phyloP scores from a whole-genome alignment of 768 basidiomycete genomes.

The Mycena rosella region DNA sequence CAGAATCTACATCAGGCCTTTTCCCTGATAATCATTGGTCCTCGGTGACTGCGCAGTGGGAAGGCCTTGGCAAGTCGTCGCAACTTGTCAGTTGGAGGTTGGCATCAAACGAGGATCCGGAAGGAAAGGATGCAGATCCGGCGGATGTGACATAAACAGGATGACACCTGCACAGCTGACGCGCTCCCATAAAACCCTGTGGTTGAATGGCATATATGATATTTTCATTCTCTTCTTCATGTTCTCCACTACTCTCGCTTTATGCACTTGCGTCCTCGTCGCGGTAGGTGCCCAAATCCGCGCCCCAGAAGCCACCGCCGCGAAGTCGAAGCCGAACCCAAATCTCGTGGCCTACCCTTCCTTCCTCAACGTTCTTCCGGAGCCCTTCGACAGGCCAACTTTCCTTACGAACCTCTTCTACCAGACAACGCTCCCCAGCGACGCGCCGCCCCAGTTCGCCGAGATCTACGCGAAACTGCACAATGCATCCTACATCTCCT shows the following conservation, averaged over 20 bases:
- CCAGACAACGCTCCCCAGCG: conserved; percentile 13
- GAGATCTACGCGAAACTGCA: conserved; percentile 12
- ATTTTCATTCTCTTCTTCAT: conserved; percentile 27
- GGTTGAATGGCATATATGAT: no score
- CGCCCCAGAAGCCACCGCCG: neutral
- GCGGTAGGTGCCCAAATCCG: neutral
- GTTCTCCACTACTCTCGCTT: neutral
- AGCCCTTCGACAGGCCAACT: conserved; percentile 16
- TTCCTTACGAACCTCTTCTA: conserved; percentile 25
- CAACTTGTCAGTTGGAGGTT: no score
- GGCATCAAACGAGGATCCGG: no score
- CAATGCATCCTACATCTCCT: conserved; percentile 25
- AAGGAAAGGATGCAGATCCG: no score
- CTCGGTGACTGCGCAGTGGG: no score
- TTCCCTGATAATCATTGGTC: no score
- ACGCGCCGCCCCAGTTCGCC: conserved; percentile 10
- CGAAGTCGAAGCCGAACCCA: conserved; percentile 1
- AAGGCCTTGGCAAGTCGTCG: no score
- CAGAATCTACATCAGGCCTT: no score
- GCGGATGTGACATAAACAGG: no score
- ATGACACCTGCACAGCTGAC: no score
- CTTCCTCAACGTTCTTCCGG: conserved; percentile 24
- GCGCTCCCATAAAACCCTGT: no score
- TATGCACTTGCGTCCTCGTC: neutral
- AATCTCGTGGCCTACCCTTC: conserved; percentile 22